A percentile compares a stretch with the other conserved stretches of the same genome.
phyloP scores from a whole-genome alignment of 495 filamentous ascomycete species.

The Clavariopsis aquatica region DNA sequence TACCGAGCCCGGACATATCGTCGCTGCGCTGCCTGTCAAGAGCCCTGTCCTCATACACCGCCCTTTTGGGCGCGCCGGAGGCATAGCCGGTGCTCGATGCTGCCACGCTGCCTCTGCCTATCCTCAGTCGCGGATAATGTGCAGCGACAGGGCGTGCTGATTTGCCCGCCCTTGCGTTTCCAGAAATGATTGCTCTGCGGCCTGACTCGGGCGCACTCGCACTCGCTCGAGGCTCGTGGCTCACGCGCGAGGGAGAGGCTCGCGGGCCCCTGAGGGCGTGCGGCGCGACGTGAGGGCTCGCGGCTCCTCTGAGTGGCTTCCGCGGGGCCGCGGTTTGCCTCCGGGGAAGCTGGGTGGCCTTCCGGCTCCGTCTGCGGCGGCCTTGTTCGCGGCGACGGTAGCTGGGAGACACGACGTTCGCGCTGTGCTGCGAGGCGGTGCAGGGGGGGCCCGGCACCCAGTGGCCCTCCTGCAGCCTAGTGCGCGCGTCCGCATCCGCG shows the following conservation, averaged over 20 bases:
- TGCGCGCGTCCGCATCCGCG: conserved; percentile 19
- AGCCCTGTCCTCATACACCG: conserved; percentile 19
- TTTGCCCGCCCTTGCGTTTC: conserved; percentile 13
- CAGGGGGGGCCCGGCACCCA: conserved; percentile 13
- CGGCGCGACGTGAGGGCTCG: neutral
- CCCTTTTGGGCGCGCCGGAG: conserved; percentile 30
- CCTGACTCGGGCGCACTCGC: conserved; percentile 23
- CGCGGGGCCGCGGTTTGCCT: conserved; percentile 24
- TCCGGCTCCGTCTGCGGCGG: conserved; percentile 23
- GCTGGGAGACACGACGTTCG: conserved; percentile 13
- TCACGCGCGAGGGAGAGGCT: too few relatives aligned
- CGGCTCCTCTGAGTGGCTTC: conserved; percentile 12
- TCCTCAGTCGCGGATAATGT: conserved; percentile 25
- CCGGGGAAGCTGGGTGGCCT: conserved; percentile 28
- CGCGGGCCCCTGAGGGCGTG: conserved; percentile 19
- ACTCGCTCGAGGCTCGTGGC: too few relatives aligned
- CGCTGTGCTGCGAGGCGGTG: conserved; percentile 9
- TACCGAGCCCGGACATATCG: conserved; percentile 9
- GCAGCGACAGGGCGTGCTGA: conserved; percentile 3
- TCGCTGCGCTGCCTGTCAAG: neutral
- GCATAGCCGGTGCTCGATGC: conserved; percentile 32
- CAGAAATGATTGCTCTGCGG: conserved; percentile 10
- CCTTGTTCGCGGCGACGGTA: neutral
- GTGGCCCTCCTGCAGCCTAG: neutral
- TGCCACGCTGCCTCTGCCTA: conserved; percentile 8